phyloP scores from a whole-genome alignment of 2,329 filamentous ascomycete genomes.

The Diaporthe caulivora region DNA sequence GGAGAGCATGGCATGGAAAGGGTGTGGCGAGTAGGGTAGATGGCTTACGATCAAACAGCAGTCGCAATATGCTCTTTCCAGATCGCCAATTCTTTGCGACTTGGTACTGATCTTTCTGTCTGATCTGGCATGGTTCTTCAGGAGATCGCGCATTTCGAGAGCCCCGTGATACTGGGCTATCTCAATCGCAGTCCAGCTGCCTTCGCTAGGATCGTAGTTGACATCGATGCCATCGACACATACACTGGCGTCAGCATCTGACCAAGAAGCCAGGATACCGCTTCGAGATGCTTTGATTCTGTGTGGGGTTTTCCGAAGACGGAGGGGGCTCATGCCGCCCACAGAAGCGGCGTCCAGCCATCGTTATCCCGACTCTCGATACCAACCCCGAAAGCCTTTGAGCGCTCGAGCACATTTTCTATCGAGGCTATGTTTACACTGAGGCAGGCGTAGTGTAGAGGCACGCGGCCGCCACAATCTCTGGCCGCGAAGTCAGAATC shows the following conservation, averaged over 20 bases:
- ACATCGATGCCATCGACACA: not conserved
- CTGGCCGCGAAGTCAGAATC: not conserved
- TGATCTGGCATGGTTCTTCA: not conserved
- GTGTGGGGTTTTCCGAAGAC: not conserved
- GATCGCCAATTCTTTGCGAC: too few species aligned
- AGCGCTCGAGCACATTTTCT: not conserved
- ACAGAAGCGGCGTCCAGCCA: slow-evolving; percentile 13
- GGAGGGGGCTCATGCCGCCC: not conserved
- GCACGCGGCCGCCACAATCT: not conserved
- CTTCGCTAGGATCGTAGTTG: not conserved
- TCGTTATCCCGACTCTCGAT: not conserved
- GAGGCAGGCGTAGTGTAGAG: not conserved
- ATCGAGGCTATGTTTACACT: not conserved
- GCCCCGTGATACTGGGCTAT: not conserved
- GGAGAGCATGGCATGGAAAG: not conserved
- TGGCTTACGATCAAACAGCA: not conserved
- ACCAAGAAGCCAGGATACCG: not conserved
- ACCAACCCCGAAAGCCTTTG: not conserved
- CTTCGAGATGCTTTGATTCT: not conserved
- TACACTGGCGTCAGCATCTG: not conserved
- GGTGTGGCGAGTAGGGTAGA: not conserved
- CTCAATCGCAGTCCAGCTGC: not conserved
- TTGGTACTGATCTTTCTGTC: too few species aligned
- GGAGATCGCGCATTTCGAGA: not conserved
- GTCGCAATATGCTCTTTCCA: too few species aligned